Conservation (phyloP, 2,329 filamentous ascomycete species). For the Microdochium trichocladiopsis region DNA sequence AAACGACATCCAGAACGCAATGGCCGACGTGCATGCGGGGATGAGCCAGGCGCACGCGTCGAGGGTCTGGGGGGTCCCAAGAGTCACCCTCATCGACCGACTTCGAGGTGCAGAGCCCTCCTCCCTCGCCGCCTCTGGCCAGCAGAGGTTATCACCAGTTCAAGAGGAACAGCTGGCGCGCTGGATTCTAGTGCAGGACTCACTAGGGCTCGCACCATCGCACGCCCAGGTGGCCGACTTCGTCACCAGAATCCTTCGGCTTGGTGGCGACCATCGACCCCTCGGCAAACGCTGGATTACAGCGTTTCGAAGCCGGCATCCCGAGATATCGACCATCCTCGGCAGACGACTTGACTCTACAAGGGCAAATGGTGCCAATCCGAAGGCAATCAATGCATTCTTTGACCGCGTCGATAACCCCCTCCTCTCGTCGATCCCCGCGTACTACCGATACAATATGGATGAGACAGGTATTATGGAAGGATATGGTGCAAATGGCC, state of each 20-base stretch:
- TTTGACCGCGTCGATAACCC: not conserved
- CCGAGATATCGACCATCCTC: not conserved
- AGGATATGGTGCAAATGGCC: constrained; percentile 2
- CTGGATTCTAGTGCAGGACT: not conserved
- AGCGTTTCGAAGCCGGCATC: constrained; percentile 1
- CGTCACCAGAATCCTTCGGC: too few relatives aligned
- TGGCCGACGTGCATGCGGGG: not conserved
- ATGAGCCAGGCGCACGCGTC: not conserved
- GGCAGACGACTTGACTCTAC: not conserved
- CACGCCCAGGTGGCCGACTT: not conserved
- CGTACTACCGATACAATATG: too few relatives aligned
- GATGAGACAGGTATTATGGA: constrained; percentile 6
- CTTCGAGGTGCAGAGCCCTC: not conserved
- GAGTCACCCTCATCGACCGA: not conserved
- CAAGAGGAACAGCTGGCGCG: not conserved
- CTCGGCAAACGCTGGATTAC: constrained; percentile 2
- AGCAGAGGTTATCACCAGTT: too few relatives aligned
- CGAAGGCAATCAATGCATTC: not conserved
- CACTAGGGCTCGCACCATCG: not conserved
- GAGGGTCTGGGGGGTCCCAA: not conserved
- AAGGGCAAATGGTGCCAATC: constrained; percentile 1
- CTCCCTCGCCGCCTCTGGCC: not conserved
- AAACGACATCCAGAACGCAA: not conserved
- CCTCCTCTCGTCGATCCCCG: not conserved
- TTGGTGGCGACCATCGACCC: not conserved